A percentile compares a stretch with the other conserved stretches of the same genome.
phyloP scores from a whole-genome alignment of 768 basidiomycete genomes.

The Pleurotus sapidus region DNA sequence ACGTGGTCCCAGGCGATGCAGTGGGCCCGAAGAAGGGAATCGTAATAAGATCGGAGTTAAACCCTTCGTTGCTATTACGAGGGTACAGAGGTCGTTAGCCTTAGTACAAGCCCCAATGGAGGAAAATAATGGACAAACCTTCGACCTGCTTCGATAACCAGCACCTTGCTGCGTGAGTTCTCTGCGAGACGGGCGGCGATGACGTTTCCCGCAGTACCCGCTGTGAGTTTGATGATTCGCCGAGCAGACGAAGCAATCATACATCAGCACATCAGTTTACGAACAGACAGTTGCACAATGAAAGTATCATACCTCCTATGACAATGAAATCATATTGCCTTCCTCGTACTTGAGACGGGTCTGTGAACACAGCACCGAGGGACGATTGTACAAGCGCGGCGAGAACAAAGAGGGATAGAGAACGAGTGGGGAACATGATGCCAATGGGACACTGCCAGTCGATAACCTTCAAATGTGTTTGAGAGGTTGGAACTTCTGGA shows the following conservation, averaged over 20 bases:
- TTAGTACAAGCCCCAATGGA: neutral
- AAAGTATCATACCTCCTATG: neutral
- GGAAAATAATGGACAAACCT: neutral
- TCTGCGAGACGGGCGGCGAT: neutral
- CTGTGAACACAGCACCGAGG: neutral
- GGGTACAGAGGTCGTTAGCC: neutral
- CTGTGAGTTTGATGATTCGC: neutral
- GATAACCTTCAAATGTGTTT: neutral
- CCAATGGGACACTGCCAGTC: neutral
- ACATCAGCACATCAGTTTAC: no score
- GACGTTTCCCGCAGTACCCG: constrained; percentile 2
- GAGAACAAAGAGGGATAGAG: neutral
- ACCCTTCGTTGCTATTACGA: constrained; percentile 15
- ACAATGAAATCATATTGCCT: constrained; percentile 1
- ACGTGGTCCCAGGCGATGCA: constrained; percentile 10
- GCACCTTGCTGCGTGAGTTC: neutral
- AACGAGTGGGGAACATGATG: neutral
- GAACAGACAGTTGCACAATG: no score
- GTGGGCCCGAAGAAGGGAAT: constrained; percentile 13
- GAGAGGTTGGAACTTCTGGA: neutral
- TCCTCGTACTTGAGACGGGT: neutral
- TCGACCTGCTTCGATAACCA: constrained; percentile 2
- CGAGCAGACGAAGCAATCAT: no score
- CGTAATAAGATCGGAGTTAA: constrained; percentile 9
- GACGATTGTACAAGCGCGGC: neutral